phyloP scores from a whole-genome alignment of 805 yeast genomes.

The Sugiyamaella mastotermitis region DNA sequence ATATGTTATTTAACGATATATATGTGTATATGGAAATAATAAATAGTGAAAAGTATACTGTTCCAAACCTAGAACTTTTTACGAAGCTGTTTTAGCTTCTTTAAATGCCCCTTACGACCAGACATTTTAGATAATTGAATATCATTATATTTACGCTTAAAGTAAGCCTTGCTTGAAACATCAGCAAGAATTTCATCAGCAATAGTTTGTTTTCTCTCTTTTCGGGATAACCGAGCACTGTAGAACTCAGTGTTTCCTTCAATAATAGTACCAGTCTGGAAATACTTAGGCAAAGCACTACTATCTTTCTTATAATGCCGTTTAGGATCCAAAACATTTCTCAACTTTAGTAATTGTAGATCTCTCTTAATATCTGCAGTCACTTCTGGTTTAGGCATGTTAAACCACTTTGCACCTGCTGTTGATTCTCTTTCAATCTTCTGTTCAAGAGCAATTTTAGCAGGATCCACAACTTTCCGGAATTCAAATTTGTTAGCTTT shows the following conservation, averaged over 20 bases:
- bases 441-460: slow-evolving; percentile 24
- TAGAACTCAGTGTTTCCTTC: slow-evolving; percentile 78
- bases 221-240: slow-evolving; percentile 58
- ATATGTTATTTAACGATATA: not conserved
- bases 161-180: slow-evolving; percentile 61
- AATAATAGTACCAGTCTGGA: slow-evolving; percentile 83
- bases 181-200: slow-evolving; percentile 81
- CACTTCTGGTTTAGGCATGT: slow-evolving; percentile 68
- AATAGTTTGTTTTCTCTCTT: slow-evolving; percentile 69
- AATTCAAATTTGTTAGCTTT: slow-evolving; percentile 10
- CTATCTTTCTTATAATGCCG: slow-evolving; percentile 89
- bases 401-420: slow-evolving; percentile 70
- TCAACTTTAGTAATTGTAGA: slow-evolving; percentile 68
- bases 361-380: slow-evolving; percentile 73
- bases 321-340: slow-evolving; percentile 91
- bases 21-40: not conserved
- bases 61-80: slow-evolving; percentile 32
- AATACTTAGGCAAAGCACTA: slow-evolving; percentile 61
- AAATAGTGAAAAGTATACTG: slow-evolving; percentile 1
- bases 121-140: slow-evolving; percentile 59
- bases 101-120: slow-evolving; percentile 65
- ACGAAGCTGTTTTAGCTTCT: slow-evolving; percentile 57
- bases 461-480: slow-evolving; percentile 28
- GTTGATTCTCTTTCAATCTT: slow-evolving; percentile 26
- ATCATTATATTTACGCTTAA: slow-evolving; percentile 76